Conservation (phyloP, 345 rosid genomes). For the Cardamine chenopodiifolia region DNA sequence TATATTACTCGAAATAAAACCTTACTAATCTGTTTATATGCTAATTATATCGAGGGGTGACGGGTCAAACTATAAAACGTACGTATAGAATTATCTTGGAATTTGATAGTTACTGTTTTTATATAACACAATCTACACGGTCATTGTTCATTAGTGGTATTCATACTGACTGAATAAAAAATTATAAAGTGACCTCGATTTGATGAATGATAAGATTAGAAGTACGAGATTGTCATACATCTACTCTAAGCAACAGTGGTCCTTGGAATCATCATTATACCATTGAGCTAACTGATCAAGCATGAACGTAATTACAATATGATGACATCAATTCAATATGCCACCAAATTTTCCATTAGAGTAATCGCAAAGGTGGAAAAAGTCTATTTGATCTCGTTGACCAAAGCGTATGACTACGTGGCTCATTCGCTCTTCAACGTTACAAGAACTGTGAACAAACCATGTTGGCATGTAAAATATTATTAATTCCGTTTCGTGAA, state of each 20-base stretch:
- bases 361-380: not conserved
- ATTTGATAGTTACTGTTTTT: not conserved
- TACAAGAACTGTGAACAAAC: slow-evolving; percentile 18
- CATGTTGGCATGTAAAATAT: not conserved
- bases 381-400: slow-evolving; percentile 17
- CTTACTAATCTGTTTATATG: not conserved
- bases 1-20: not conserved
- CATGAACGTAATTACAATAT: not conserved
- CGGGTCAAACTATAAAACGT: slow-evolving; percentile 21
- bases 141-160: slow-evolving; percentile 8
- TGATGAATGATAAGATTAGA: slow-evolving; percentile 14
- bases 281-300: slow-evolving; percentile 9
- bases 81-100: not conserved
- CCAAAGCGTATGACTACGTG: slow-evolving; percentile 20
- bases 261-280: slow-evolving; percentile 15
- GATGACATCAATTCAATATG: slow-evolving; percentile 26
- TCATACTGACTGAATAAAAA: slow-evolving; percentile 10
- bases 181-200: not conserved
- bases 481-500: not conserved
- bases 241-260: slow-evolving; percentile 21
- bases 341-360: slow-evolving; percentile 1
- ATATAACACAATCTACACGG: slow-evolving; percentile 8
- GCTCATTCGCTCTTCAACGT: slow-evolving; percentile 16
- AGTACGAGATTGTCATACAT: slow-evolving; percentile 25
- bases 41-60: not conserved